Conservation (phyloP, 768 basidiomycete species). For the Tubosaeta sp. region DNA sequence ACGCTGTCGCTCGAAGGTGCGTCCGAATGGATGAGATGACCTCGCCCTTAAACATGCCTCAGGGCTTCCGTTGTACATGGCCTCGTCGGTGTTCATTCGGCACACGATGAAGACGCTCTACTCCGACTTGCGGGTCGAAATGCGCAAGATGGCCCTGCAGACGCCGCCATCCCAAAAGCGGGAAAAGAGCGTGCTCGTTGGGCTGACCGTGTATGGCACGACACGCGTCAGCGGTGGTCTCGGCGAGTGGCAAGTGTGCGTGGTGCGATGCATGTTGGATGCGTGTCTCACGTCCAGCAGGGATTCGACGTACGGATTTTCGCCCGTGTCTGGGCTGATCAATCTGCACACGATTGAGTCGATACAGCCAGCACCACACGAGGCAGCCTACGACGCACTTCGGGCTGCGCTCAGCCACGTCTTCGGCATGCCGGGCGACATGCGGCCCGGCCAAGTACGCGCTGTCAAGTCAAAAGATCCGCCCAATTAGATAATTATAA, state of each 20-base stretch:
- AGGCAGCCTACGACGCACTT: conserved; percentile 63
- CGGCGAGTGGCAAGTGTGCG: conserved; percentile 75
- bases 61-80: conserved; percentile 72
- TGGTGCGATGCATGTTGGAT: background rate
- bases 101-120: conserved; percentile 76
- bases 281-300: conserved; percentile 32
- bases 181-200: conserved; percentile 57
- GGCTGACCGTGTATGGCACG: conserved; percentile 51
- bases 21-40: conserved; percentile 3
- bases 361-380: conserved; percentile 75
- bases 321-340: conserved; percentile 61
- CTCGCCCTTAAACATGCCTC: conserved; percentile 4
- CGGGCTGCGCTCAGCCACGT: conserved; percentile 29
- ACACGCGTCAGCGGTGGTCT: conserved; percentile 58
- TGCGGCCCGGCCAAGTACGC: background rate
- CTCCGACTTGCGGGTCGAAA: conserved; percentile 54
- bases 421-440: conserved; percentile 17
- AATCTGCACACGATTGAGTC: conserved; percentile 63
- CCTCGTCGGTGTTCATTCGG: conserved; percentile 64
- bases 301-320: conserved; percentile 71
- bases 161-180: conserved; percentile 26
- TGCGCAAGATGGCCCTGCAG: conserved; percentile 44
- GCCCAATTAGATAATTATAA: conserved; percentile 12
- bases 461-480: conserved; percentile 2
- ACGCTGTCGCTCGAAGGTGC: conserved; percentile 69